Base-by-base conservation (phyloP, 2,329 filamentous ascomycete species). In the Claviceps sp. region DNA sequence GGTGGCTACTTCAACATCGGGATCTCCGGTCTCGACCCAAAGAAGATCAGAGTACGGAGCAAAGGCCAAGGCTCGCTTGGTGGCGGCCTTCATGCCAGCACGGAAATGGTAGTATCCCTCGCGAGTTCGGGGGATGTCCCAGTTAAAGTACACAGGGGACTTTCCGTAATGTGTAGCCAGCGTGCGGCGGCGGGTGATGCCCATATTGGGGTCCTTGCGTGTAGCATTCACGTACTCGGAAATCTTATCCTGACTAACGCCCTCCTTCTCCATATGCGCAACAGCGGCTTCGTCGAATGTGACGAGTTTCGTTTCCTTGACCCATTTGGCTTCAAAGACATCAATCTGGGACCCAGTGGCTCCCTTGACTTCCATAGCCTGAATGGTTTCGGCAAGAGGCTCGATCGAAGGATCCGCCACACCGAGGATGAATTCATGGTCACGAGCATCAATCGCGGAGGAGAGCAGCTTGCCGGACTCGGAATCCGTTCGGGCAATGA, bases 341-440 rank as follows among this genome's bases (percentile, higher is more conserved):
- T 97, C 88, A 52, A 98, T 89, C 62, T 96, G 89, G 1, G 80
- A 67, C 0, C 88, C 86, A 0, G 79, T 71, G 0, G 88, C 87
- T 38, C 93, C 93, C 37, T 77, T 71, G 51, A 83, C 73, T 64
- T 98, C 93, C 89, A 97, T 95, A 24, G 78, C 78, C 64, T 96
- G 91, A 37, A 98, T 75, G 0, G 85, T 88, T 66, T 97, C 93
- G 20, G 91, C 86, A 4, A 97, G 75, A 2, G 90, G 87, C 58
- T 89, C 84, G 8, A 82, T 75, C n/a, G 83, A 75, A 11, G 75
- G 67, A 59, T 93, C 85, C 0, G 87, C 78, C 3, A 95, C 81
- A 51, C 91, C 91, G 24, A 95, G 83, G 62, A 98, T 95, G 71
- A 91, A 97, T 68, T 97, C 91, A 67, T 98, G 93, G 64, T 98